Base-by-base conservation (phyloP, 2,329 filamentous ascomycete species). In the Cucurbitaria berberidis region DNA sequence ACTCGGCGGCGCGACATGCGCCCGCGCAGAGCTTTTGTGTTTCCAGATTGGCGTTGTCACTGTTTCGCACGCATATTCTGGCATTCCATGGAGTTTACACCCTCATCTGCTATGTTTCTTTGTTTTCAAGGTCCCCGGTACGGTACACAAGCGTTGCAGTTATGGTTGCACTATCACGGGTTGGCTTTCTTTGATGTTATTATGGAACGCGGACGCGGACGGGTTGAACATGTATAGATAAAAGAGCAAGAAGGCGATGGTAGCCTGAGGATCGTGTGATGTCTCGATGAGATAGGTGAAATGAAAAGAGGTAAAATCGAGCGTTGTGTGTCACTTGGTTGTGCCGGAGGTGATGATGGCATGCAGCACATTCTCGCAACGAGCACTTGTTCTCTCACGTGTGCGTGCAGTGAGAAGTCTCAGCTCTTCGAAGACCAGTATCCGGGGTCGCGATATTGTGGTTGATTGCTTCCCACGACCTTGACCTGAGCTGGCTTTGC, bases 1-100 rank as follows among this genome's bases (percentile, higher is more conserved):
- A 34, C 30, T 34, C 27, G 15, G 30, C 30, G 30, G 30, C 30
- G 30, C 15, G 30, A 5, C 16, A 16, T 34, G 15, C 30, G 5
- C 15, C 30, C 13, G 30, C 30, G 30, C 30, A 10, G 30, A 34
- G 30, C 30, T 16, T 34, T 13, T 26, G 24, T 26, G 24, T 26
- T 34, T 34, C 16, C 30, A 34, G 13, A 13, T 34, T 34, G 30
- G 30, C 30, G 30, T 34, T 34, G 13, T 34, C 13, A n/a, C 13
- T 44, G n/a, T 16, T 19, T 18, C 10, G 19, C 27, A 19, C 11
- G 27, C 29, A 48, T 50, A 48, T 56, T 57, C 55, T 42, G 50
- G 61, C 61, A 63, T 63, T 53, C 32, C 41, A 32, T 57, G 61
- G 61, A 56, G 61, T 63, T 62, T 44, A 48, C 30, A 34, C 30